Conservation (phyloP, 75 land plant genomes). For the Larix kaempferi region DNA sequence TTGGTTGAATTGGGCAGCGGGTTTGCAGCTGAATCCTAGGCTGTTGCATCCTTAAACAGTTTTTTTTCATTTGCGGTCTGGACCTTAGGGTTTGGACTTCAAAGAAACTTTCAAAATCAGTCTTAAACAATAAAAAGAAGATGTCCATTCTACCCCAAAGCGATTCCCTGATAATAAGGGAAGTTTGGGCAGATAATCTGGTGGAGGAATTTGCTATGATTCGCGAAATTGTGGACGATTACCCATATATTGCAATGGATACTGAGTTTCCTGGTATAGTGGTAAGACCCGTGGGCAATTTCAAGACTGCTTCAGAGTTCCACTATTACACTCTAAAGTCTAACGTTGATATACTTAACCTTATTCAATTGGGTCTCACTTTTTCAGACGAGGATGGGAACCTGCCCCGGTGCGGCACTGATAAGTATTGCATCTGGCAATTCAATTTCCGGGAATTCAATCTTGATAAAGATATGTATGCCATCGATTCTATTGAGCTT, state of each 20-base stretch:
- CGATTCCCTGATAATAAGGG: conserved; percentile 51
- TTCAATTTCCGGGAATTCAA: conserved; percentile 79
- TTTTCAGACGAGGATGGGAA: conserved; percentile 70
- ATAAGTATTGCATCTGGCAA: conserved; percentile 59
- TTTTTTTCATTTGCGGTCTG: neutral
- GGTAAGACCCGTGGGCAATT: conserved; percentile 52
- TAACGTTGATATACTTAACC: conserved; percentile 67
- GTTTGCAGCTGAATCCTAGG: conserved; percentile 5
- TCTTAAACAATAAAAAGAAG: neutral
- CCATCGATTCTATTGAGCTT: conserved; percentile 73
- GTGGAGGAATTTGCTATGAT: conserved; percentile 64
- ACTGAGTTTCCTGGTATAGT: conserved; percentile 79
- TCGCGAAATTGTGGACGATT: conserved; percentile 67
- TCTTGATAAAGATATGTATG: conserved; percentile 41
- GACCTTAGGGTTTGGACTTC: no score
- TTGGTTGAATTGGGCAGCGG: neutral
- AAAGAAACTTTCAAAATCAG: neutral
- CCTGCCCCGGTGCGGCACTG: conserved; percentile 56
- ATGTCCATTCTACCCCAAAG: conserved; percentile 38
- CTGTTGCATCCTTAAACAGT: neutral
- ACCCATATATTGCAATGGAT: conserved; percentile 71
- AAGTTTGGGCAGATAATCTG: conserved; percentile 68
- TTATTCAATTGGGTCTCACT: conserved; percentile 73
- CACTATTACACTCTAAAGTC: conserved; percentile 55
- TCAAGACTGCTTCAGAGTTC: conserved; percentile 42